These are phyloP conservation scores for Musa beccarii DNA, from an alignment of 176 grass and related monocot species.

Conservation along the genomic window DNA sequence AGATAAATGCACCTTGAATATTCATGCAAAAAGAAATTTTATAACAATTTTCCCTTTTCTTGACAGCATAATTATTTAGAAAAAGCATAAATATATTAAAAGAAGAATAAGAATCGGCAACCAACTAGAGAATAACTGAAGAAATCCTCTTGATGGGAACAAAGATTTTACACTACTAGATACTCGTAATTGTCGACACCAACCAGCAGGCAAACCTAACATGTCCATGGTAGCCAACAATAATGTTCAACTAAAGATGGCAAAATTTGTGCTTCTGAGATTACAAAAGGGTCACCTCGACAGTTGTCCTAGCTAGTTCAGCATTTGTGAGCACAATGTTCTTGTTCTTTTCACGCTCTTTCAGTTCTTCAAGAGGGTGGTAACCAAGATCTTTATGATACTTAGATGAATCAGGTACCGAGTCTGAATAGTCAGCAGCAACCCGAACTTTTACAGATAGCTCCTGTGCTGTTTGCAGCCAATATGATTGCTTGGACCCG, in stretches of 20 bases:
- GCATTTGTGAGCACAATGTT: slow-evolving; percentile 72
- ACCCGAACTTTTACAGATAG: slow-evolving; percentile 55
- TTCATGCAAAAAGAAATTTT: neutral
- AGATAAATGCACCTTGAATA: neutral
- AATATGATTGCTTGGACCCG: slow-evolving; percentile 38
- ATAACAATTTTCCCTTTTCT: neutral
- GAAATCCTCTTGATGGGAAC: neutral
- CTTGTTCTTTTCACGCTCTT: slow-evolving; percentile 67
- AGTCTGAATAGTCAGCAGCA: slow-evolving; percentile 92
- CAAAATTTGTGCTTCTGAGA: slow-evolving; percentile 8
- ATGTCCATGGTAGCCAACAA: neutral
- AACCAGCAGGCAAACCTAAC: neutral
- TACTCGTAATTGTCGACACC: neutral
- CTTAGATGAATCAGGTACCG: slow-evolving; percentile 60
- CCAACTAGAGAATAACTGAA: neutral
- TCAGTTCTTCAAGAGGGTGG: slow-evolving; percentile 96
- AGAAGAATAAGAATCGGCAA: neutral
- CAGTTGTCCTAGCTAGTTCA: slow-evolving; percentile 80
- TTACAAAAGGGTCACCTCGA: slow-evolving; percentile 49
- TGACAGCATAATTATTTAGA: neutral
- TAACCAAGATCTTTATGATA: slow-evolving; percentile 54
- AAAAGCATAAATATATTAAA: neutral
- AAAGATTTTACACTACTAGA: neutral
- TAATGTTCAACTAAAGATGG: slow-evolving; percentile 1
- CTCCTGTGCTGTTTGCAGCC: slow-evolving; percentile 37